These are phyloP conservation scores for Nemania diffusa DNA, from an alignment of 2,329 filamentous ascomycete species.

Conservation along the genomic window DNA sequence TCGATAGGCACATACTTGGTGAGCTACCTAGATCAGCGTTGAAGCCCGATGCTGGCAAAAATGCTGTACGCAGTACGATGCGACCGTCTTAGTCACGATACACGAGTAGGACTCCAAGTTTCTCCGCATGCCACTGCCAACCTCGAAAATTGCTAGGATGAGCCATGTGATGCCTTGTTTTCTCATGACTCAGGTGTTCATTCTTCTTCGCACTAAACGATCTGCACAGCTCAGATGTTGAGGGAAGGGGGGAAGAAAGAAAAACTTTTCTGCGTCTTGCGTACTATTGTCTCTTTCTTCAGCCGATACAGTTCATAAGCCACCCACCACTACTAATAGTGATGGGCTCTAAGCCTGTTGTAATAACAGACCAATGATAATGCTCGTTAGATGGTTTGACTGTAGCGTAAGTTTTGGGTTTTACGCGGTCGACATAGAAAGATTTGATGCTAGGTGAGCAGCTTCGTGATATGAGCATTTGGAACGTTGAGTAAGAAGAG, in stretches of 20 bases:
- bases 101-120: constrained; percentile 14
- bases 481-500: background rate
- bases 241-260: background rate
- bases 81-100: constrained; percentile 11
- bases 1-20: background rate
- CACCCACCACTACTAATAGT: background rate
- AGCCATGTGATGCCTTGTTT: background rate
- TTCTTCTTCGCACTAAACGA: constrained; percentile 20
- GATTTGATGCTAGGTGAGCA: background rate
- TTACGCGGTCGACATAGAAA: background rate
- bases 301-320: too few species aligned
- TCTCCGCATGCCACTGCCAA: constrained; percentile 21
- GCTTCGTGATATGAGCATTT: background rate
- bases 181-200: constrained; percentile 4
- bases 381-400: background rate
- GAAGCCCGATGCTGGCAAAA: background rate
- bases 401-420: background rate
- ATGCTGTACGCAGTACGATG: background rate
- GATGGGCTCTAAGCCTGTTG: background rate
- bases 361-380: background rate
- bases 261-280: background rate
- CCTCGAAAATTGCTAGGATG: too few species aligned
- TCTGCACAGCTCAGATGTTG: constrained; percentile 15
- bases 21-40: background rate
- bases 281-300: too few species aligned